A percentile compares a stretch with the other conserved stretches of the same genome.
Conservation (phyloP, 495 filamentous ascomycete genomes). For the Jackrogersella multiformis region DNA sequence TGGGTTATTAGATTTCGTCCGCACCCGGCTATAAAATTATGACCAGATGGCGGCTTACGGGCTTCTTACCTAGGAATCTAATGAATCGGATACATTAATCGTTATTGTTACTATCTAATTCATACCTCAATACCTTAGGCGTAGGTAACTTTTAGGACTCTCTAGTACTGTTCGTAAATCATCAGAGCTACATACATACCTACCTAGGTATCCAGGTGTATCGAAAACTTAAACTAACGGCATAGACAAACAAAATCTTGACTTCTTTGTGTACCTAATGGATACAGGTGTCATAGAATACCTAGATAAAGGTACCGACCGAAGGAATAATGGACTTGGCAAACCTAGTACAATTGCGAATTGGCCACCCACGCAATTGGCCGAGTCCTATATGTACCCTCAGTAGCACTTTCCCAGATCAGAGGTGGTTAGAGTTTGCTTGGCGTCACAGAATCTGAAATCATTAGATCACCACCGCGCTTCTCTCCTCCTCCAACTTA, state of each 20-base stretch:
- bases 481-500: neutral
- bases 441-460: constrained; percentile 8
- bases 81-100: neutral
- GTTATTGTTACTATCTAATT: neutral
- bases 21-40: too few species aligned
- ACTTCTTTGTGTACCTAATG: neutral
- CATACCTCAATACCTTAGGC: neutral
- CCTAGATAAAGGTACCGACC: neutral
- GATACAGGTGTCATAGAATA: neutral
- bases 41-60: too few species aligned
- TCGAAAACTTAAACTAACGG: neutral
- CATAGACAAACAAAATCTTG: neutral
- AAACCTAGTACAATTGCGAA: neutral
- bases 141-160: neutral
- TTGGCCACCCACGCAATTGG: constrained; percentile 7
- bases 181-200: too few species aligned
- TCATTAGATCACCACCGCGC: neutral
- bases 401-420: neutral
- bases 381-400: neutral
- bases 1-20: too few species aligned
- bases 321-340: neutral
- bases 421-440: neutral
- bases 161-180: neutral
- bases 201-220: too few species aligned
- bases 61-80: neutral